Conservation (phyloP, 1,284 basidiomycete species). For the Taiwanofungus camphoratus region DNA sequence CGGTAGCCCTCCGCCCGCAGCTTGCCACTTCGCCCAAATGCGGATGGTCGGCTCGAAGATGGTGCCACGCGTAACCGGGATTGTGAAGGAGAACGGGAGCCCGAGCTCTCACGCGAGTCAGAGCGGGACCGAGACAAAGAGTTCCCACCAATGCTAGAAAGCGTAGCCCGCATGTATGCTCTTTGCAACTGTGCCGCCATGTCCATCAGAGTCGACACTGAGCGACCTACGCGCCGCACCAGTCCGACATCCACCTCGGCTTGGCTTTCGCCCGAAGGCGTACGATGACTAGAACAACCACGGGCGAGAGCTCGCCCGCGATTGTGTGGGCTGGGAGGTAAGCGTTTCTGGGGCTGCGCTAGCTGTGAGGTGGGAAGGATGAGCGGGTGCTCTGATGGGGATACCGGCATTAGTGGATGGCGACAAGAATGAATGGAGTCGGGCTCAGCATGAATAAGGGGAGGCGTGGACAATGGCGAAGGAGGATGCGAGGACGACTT, state of each 20-base stretch:
- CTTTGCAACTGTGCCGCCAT: slow-evolving; percentile 51
- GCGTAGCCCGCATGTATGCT: slow-evolving; percentile 47
- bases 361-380: slow-evolving; percentile 5
- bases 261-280: neutral
- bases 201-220: slow-evolving; percentile 42
- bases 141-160: slow-evolving; percentile 36
- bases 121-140: slow-evolving; percentile 12
- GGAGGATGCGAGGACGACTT: slow-evolving; percentile 26
- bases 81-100: slow-evolving; percentile 16
- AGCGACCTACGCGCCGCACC: slow-evolving; percentile 33
- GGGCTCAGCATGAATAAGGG: slow-evolving; percentile 8
- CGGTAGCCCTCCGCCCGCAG: slow-evolving; percentile 38
- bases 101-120: slow-evolving; percentile 15
- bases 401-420: slow-evolving; percentile 7
- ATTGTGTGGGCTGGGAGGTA: neutral
- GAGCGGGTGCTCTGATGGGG: slow-evolving; percentile 15
- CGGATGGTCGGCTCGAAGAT: slow-evolving; percentile 6
- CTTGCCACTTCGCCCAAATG: slow-evolving; percentile 8
- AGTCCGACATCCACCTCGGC: slow-evolving; percentile 13
- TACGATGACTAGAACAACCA: neutral
- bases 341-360: neutral
- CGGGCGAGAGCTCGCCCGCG: slow-evolving; percentile 6
- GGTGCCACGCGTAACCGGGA: slow-evolving; percentile 14
- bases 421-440: slow-evolving; percentile 5
- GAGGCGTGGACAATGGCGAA: slow-evolving; percentile 18